Percentiles rank a stretch among this genome's conserved stretches.
Conservation (phyloP, 1,284 basidiomycete species). For the Golubevia pallescens region DNA sequence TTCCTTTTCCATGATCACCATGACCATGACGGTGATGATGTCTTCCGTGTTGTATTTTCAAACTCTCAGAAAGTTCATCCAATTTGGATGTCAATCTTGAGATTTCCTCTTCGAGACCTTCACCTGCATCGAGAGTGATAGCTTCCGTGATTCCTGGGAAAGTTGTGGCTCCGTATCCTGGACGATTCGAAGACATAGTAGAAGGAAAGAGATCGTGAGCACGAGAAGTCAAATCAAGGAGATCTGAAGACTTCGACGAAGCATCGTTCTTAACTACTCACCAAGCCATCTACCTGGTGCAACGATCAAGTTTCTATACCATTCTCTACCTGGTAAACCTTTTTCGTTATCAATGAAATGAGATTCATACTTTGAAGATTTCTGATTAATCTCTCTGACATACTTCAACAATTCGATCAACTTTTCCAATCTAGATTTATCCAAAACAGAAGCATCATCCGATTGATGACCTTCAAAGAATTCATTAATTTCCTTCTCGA, state of each 20-base stretch:
- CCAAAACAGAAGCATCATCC: conserved; percentile 1
- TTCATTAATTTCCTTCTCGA: conserved; percentile 14
- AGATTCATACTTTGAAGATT: conserved; percentile 77
- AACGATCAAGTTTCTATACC: conserved; percentile 84
- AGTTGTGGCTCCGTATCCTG: conserved; percentile 83
- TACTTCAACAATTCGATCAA: conserved; percentile 70
- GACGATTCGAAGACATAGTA: background rate
- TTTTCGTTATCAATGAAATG: conserved; percentile 78
- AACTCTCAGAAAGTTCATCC: background rate
- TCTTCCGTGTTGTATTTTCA: too few relatives aligned
- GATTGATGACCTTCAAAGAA: background rate
- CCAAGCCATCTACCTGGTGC: conserved; percentile 84
- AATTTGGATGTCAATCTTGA: conserved; percentile 16
- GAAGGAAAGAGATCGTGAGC: background rate
- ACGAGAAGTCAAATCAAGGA: background rate
- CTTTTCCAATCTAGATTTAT: conserved; percentile 9
- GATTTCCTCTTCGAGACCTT: conserved; percentile 29
- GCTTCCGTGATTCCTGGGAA: conserved; percentile 80
- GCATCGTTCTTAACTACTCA: background rate
- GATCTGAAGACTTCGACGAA: background rate
- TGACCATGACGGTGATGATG: too few relatives aligned
- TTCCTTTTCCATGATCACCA: too few relatives aligned
- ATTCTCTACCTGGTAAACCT: conserved; percentile 74
- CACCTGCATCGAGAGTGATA: conserved; percentile 45
- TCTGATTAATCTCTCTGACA: conserved; percentile 74